phyloP scores from a whole-genome alignment of 2,329 filamentous ascomycete species.

The Neospermospora avenae region DNA sequence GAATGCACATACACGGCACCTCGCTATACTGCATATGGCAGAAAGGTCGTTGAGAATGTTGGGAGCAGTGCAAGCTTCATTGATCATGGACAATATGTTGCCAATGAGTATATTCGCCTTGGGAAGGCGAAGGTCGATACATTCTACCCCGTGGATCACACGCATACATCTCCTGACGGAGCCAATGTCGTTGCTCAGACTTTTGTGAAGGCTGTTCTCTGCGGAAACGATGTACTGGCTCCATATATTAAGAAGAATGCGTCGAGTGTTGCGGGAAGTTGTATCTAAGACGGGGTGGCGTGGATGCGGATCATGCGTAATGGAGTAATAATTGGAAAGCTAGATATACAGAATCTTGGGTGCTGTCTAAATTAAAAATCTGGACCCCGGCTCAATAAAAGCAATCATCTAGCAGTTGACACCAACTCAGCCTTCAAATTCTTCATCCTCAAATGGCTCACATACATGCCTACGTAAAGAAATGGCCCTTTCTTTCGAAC shows the following conservation, averaged over 20 bases:
- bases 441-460: too few relatives aligned
- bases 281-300: slow-evolving; percentile 9
- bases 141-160: slow-evolving; percentile 56
- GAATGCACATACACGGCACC: slow-evolving; percentile 44
- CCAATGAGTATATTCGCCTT: slow-evolving; percentile 46
- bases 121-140: slow-evolving; percentile 46
- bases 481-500: too few relatives aligned
- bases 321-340: not conserved
- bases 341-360: not conserved
- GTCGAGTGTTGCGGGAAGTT: slow-evolving; percentile 26
- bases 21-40: slow-evolving; percentile 56
- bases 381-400: too few relatives aligned
- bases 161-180: slow-evolving; percentile 54
- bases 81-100: slow-evolving; percentile 55
- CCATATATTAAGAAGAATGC: slow-evolving; percentile 30
- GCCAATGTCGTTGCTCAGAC: slow-evolving; percentile 52
- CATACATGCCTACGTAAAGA: too few relatives aligned
- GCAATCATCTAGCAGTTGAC: too few relatives aligned
- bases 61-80: slow-evolving; percentile 46
- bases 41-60: slow-evolving; percentile 41
- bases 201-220: slow-evolving; percentile 51
- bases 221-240: slow-evolving; percentile 24
- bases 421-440: too few relatives aligned
- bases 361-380: too few relatives aligned
- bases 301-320: not conserved